Percentiles rank a stretch among this genome's conserved stretches.
Conservation (phyloP, 108 stramenopile genomes). For the Discostella pseudostelligera region DNA sequence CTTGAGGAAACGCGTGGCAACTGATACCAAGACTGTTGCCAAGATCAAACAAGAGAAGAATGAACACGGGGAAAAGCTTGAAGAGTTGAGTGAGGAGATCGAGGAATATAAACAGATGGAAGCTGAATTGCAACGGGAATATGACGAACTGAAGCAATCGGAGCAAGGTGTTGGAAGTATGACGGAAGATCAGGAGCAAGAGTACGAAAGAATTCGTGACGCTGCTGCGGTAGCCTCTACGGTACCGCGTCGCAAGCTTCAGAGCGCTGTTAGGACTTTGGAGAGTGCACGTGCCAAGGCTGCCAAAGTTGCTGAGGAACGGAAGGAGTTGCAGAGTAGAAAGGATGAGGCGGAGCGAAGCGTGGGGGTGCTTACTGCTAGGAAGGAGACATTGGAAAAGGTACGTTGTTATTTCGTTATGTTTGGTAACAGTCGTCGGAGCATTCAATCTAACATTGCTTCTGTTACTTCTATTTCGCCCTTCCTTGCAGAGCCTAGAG, state of each 20-base stretch:
- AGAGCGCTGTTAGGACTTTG: slow-evolving; percentile 50
- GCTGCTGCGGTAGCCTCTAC: slow-evolving; percentile 84
- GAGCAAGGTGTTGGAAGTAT: slow-evolving; percentile 47
- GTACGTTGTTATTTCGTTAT: slow-evolving; percentile 32
- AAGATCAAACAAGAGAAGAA: slow-evolving; percentile 63
- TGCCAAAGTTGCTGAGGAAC: slow-evolving; percentile 53
- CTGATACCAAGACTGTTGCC: slow-evolving; percentile 57
- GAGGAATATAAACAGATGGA: slow-evolving; percentile 54
- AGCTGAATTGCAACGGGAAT: slow-evolving; percentile 64
- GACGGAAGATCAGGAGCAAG: slow-evolving; percentile 81
- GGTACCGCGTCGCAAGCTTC: slow-evolving; percentile 57
- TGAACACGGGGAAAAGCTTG: slow-evolving; percentile 54
- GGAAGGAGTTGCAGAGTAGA: slow-evolving; percentile 57
- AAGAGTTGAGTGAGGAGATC: slow-evolving; percentile 55
- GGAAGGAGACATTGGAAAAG: slow-evolving; percentile 58
- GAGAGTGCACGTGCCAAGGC: slow-evolving; percentile 72
- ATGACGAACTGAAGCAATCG: slow-evolving; percentile 83
- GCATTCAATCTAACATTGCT: slow-evolving; percentile 2
- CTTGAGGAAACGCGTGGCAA: slow-evolving; percentile 58
- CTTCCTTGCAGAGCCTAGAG: slow-evolving; percentile 53
- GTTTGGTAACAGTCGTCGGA: not conserved
- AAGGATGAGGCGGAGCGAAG: slow-evolving; percentile 57
- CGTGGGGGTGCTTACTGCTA: slow-evolving; percentile 50
- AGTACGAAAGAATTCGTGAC: slow-evolving; percentile 80
- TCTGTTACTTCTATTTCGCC: not conserved